Evolutionary conservation across 108 stramenopile genomes (phyloP), one percentile per base, ranked within the genome.

Genomic region (Asterionellopsis glacialis): DNA sequence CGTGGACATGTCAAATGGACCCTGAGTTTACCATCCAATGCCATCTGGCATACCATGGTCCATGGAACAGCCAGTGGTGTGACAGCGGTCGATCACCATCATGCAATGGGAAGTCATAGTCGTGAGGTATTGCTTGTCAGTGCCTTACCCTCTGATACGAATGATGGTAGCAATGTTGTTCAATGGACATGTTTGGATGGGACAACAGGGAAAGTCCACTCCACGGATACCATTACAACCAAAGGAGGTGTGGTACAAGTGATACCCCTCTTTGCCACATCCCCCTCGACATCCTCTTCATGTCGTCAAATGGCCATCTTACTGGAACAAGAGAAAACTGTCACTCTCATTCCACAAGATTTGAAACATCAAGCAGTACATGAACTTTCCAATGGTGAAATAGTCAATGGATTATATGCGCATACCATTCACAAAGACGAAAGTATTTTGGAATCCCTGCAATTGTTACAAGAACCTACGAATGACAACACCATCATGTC

Each of bases 141-240:
- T 26, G 72, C 69, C 23, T 52, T 64, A 13, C 22, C 58, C 5
- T 28, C n/a, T 16, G 16, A 27, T 14, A 5, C 33, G 33, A 7
- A 33, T 5, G 33, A 33, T 33, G 33, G 7, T 7, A 25, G 42
- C 0, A 16, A 44, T 12, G 49, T 22, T 14, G n/a, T 88, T 42
- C 69, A 78, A 33, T 93, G 88, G 88, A 80, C 68, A 42, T 89
- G 87, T 51, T 66, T 90, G 47, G 92, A 93, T 64, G 92, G 87
- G 12, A 73, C 79, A 19, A 80, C 60, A 12, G 92, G 92, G 9
- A 77, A 63, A 18, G 53, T 83, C 44, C 75, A 88, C 60, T 68
- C 77, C 4, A 38, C 66, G 41, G 88, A 68, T 14, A 40, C 69
- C 16, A 57, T 82, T 0, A 33, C 59, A 9, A 53, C 77, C 11